phyloP scores from a whole-genome alignment of 225 moss, liverwort and hornwort genomes.

The Marchantia paleacea region DNA sequence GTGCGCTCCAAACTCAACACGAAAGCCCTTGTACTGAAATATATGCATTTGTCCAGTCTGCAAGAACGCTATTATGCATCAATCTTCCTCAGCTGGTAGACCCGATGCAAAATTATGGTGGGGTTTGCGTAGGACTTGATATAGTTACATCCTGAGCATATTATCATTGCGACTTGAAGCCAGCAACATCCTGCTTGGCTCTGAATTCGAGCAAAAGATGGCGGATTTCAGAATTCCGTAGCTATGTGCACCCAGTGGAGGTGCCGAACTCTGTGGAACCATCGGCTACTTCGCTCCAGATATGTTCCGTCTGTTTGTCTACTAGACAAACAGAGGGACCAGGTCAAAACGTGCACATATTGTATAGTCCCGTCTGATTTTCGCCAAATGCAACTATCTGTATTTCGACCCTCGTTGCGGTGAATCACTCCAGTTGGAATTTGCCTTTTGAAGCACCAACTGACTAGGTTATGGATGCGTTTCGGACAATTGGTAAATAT shows the following conservation, averaged over 20 bases:
- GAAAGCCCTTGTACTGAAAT: too few relatives aligned
- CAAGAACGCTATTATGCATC: not conserved
- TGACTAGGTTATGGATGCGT: too few relatives aligned
- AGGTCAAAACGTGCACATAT: too few relatives aligned
- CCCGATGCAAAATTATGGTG: conserved; percentile 8
- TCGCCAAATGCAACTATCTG: too few relatives aligned
- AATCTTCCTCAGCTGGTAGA: conserved; percentile 10
- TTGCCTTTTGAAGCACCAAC: too few relatives aligned
- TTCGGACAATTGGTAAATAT: too few relatives aligned
- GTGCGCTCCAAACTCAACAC: too few relatives aligned
- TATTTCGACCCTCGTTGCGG: too few relatives aligned
- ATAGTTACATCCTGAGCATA: conserved; percentile 9
- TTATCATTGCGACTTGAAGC: conserved; percentile 23
- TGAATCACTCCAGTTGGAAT: too few relatives aligned
- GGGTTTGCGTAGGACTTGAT: conserved; percentile 12
- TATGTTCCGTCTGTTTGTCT: too few relatives aligned
- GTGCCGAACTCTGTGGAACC: conserved; percentile 5
- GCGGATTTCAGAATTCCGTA: conserved; percentile 19
- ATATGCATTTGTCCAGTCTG: conserved; percentile 4
- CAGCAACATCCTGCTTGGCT: conserved; percentile 23
- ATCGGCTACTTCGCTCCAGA: conserved; percentile 22
- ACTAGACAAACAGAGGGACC: too few relatives aligned
- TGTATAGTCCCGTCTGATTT: too few relatives aligned
- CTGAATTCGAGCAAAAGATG: conserved; percentile 13
- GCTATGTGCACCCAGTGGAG: not conserved